Percentiles rank a stretch among this genome's conserved stretches.
phyloP scores from a whole-genome alignment of 2,329 filamentous ascomycete species.

The Cucurbitaria berberidis region DNA sequence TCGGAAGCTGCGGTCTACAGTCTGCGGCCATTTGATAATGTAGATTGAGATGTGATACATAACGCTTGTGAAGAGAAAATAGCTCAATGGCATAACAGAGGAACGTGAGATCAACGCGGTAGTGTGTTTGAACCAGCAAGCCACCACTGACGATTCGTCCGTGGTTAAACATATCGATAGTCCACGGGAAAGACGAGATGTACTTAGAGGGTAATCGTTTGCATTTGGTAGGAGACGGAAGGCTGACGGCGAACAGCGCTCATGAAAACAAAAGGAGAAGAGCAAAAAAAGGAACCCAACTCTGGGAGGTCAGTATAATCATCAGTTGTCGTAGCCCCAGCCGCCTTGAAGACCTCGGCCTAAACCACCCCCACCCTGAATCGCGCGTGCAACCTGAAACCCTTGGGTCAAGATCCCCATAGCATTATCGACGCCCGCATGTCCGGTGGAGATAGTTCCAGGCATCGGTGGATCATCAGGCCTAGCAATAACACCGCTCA shows the following conservation, averaged over 20 bases:
- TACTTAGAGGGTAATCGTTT: not conserved
- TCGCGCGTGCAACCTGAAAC: conserved; percentile 38
- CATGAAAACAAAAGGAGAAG: too few species aligned
- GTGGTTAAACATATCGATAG: too few species aligned
- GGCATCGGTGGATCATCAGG: conserved; percentile 54
- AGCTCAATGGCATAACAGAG: too few species aligned
- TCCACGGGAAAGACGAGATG: too few species aligned
- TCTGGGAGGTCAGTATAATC: too few species aligned
- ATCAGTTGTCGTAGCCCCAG: conserved; percentile 42
- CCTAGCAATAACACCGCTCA: conserved; percentile 37
- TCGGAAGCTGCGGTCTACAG: too few species aligned
- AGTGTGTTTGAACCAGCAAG: not conserved
- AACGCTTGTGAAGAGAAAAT: too few species aligned
- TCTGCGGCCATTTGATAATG: too few species aligned
- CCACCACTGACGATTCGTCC: too few species aligned
- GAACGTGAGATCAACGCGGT: too few species aligned
- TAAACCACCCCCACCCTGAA: conserved; percentile 28
- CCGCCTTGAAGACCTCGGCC: conserved; percentile 32
- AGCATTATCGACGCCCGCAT: conserved; percentile 39
- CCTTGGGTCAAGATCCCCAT: conserved; percentile 44
- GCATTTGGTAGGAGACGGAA: not conserved
- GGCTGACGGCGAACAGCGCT: not conserved
- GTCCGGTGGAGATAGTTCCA: conserved; percentile 35
- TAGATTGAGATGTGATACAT: too few species aligned
- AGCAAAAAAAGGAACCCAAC: too few species aligned